Evolutionary conservation across 768 basidiomycete species (phyloP), one percentile per base, ranked within the genome.

Genomic region (Boletus tomentosulus): DNA sequence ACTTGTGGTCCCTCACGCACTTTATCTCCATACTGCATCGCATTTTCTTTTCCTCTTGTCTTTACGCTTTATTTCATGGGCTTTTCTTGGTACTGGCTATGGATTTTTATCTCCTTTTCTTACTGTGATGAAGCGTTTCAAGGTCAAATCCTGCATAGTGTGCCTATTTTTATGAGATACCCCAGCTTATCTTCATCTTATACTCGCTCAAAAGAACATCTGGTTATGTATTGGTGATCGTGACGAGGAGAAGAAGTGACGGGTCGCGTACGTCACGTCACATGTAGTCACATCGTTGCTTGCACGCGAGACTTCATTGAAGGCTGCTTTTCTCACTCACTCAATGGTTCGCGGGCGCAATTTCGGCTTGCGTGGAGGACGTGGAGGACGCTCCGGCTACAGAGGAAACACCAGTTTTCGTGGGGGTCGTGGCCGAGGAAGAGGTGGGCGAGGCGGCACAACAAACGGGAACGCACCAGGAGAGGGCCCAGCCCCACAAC

Each of bases 401-500:
- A 57, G 75, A 46, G 67, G 69, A 10, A 59, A 65, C 24, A 61
- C 65, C 1, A 63, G 63, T 19, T 76, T 71, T 52, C 71, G 84
- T 48, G 78, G 82, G 15, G 74, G 84, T 33, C 78, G 78, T 31
- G 72, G 74, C 31, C 67, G 80, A 56, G 80, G 81, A 30, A 70
- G 79, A 53, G 73, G 57, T 38, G 57, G 70, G 25, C 59, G 67
- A 4, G 64, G 73, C 15, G 69, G 72, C 22, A 59, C 66, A 31
- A 62, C 70, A 28, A 63, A 72, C 48, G 56, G 56, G 31, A 57
- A 50, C 44, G 69, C 69, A 44, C 71, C 66, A 27, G 76, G 73
- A 46, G 82, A 83, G 33, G 71, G 78, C 22, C 71, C 72, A 22
- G 79, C 74, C 19, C 83, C 83, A 6, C 78, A 80, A 65, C 80